Conservation (phyloP, 106 monocot genomes). For the Amphibolis antarctica region DNA sequence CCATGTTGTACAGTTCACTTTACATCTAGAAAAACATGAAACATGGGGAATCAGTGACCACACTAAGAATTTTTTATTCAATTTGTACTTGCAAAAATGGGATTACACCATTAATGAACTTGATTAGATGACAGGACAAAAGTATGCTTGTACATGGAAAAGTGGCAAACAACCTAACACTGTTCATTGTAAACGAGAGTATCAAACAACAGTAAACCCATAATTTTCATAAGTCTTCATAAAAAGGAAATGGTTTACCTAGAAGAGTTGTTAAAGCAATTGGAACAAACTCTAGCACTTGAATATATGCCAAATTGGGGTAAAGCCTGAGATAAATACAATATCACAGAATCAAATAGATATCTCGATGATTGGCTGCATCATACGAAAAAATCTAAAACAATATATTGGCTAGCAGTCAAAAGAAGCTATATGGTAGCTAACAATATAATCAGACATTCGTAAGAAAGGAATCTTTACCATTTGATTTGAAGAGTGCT, state of each 20-base stretch:
- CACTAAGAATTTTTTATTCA: too few species aligned
- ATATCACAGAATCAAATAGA: not conserved
- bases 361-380: not conserved
- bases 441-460: not conserved
- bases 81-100: too few species aligned
- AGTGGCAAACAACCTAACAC: too few species aligned
- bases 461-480: constrained; percentile 16
- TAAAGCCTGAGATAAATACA: constrained; percentile 42
- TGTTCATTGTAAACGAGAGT: too few species aligned
- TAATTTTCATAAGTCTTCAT: too few species aligned
- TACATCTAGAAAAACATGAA: too few species aligned
- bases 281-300: constrained; percentile 77
- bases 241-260: constrained; percentile 27
- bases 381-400: not conserved
- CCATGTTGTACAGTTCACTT: too few species aligned
- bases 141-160: too few species aligned
- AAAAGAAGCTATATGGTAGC: not conserved
- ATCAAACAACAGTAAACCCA: too few species aligned
- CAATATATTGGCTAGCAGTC: not conserved
- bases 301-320: constrained; percentile 79
- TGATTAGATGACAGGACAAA: too few species aligned
- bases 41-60: too few species aligned
- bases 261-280: constrained; percentile 78
- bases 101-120: too few species aligned
- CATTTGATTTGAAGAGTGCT: constrained; percentile 92